Base-by-base conservation (phyloP, 805 yeast genomes). In the Scheffersomyces coipomensis region DNA sequence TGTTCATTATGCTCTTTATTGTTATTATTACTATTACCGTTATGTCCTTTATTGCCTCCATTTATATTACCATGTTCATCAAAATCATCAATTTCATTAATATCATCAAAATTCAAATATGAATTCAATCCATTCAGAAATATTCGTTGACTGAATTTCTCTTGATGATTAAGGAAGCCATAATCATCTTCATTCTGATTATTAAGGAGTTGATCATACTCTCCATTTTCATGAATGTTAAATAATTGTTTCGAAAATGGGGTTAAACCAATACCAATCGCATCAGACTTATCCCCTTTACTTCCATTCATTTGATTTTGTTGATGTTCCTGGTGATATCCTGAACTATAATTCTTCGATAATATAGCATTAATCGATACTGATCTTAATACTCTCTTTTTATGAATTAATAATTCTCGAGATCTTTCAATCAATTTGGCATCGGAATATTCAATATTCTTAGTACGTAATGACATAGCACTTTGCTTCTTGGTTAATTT, bases 401-500 rank as follows among this genome's bases (percentile, higher is more conserved):
- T 67, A 44, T 67, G 62, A 27, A 68, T 66, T 33, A 78, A 55
- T 48, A 68, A 64, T 42, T 71, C 70, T 45, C 66, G 66, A 19
- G 79, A 78, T 44, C 59, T 67, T 46, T 68, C 67, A 19, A 77
- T 77, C 46, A 77, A 66, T 40, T 73, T 66, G 34, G 76, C 77
- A 55, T 77, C 83, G 2, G 79, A 75, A 49, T 76, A 75, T 49
- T 76, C 79, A 9, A 64, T 57, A 23, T 44, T 45, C 17, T 49
- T 45, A 29, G 44, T 39, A 15, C 44, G 15, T 15, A 34, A 29
- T 4, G 35, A 13, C 17, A 19, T 36, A 30, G 58, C 51, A 9
- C 66, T 60, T 47, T 67, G 68, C 40, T 64, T 63, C 41, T 65
- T 64, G 7, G 67, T 56, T 34, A 66, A 55, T 42, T 64, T 64